Conservation (phyloP, 257 asterid species). For the Nicotiana benthamiana region DNA sequence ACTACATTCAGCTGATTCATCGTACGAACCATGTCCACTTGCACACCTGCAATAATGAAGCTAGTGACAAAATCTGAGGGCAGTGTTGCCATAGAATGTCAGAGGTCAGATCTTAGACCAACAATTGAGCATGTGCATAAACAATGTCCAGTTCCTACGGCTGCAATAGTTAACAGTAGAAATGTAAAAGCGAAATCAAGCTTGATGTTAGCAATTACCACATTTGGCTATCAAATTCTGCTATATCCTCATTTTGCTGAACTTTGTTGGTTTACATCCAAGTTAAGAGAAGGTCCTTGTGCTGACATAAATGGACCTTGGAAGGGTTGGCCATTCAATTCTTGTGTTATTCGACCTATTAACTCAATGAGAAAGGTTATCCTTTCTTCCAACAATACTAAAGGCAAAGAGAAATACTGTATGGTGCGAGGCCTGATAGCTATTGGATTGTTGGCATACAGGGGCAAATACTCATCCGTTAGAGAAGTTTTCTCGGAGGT, state of each 20-base stretch:
- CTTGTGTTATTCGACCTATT: constrained; percentile 73
- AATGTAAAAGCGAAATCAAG: constrained; percentile 58
- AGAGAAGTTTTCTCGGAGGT: constrained; percentile 57
- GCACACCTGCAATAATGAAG: constrained; percentile 23
- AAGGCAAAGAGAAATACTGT: constrained; percentile 41
- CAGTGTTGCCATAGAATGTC: constrained; percentile 21
- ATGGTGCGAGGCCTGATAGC: constrained; percentile 83
- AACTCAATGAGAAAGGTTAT: constrained; percentile 33
- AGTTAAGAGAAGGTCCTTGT: constrained; percentile 84
- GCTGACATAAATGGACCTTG: constrained; percentile 65
- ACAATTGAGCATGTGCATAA: constrained; percentile 22
- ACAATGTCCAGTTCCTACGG: constrained; percentile 22
- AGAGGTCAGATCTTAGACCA: constrained; percentile 17
- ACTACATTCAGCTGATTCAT: constrained; percentile 60
- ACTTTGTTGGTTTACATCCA: constrained; percentile 97
- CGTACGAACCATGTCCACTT: constrained; percentile 39
- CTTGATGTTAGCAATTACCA: constrained; percentile 68
- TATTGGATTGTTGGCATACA: constrained; percentile 81
- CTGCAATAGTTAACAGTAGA: constrained; percentile 32
- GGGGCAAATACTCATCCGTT: constrained; percentile 70
- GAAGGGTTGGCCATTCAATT: constrained; percentile 96
- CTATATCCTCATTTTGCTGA: constrained; percentile 95
- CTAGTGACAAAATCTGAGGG: constrained; percentile 23
- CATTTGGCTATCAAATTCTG: constrained; percentile 84
- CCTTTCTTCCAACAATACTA: constrained; percentile 31